Conservation (phyloP, 805 yeast species). For the Candida arabinofermentans region DNA sequence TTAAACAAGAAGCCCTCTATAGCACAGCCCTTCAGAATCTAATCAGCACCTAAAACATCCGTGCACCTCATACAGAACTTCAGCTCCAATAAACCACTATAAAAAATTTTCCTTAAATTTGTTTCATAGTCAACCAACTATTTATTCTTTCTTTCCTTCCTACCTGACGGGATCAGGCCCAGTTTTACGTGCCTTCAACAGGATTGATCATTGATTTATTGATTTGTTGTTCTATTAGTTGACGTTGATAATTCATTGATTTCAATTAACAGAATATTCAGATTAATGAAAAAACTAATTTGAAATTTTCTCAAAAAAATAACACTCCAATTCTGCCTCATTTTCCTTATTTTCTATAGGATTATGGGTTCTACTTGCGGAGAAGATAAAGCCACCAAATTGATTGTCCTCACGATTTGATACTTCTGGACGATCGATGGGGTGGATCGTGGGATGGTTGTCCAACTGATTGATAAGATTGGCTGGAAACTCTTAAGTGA, state of each 20-base stretch:
- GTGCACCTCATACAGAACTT: too few species aligned
- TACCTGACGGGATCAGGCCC: too few species aligned
- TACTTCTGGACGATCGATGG: conserved; percentile 21
- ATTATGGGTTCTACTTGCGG: conserved; percentile 31
- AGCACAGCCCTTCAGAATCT: too few species aligned
- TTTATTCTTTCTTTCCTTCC: too few species aligned
- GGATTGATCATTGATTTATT: too few species aligned
- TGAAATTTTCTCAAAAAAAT: neutral
- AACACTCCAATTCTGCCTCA: conserved; percentile 31
- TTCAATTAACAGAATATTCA: neutral
- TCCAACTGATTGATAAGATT: conserved; percentile 2
- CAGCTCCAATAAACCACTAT: too few species aligned
- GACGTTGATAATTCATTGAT: neutral
- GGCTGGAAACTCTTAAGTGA: neutral
- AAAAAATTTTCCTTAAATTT: neutral
- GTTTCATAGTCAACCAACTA: too few species aligned
- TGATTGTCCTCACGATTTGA: conserved; percentile 18
- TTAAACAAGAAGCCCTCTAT: too few species aligned
- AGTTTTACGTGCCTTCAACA: too few species aligned
- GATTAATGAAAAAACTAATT: neutral
- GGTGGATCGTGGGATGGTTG: conserved; percentile 23
- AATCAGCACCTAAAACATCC: too few species aligned
- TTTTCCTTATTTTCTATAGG: conserved; percentile 26
- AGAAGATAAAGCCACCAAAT: conserved; percentile 26
- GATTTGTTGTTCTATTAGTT: neutral